Evolutionary conservation across 768 basidiomycete species (phyloP).

Genomic region (Tricholoma sp.): DNA sequence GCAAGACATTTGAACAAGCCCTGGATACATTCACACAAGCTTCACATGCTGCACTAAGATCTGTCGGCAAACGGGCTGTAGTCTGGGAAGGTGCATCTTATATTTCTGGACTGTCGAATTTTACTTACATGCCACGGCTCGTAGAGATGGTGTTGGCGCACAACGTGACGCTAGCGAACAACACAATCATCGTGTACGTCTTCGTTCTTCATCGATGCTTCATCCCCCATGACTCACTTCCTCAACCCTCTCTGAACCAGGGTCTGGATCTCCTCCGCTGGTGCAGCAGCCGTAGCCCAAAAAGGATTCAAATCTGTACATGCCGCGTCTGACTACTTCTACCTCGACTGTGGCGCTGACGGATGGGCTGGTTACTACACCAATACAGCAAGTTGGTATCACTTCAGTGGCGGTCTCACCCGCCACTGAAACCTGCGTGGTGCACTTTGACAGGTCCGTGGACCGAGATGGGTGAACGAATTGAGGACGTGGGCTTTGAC

Average conservation of each 20-base stretch:
- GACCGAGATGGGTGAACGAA: conserved; percentile 78
- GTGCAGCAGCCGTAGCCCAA: conserved; percentile 54
- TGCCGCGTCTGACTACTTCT: conserved; percentile 72
- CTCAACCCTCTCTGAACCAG: conserved; percentile 22
- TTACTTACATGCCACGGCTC: conserved; percentile 18
- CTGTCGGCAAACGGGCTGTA: conserved; percentile 65
- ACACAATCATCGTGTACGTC: conserved; percentile 54
- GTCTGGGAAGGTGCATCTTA: conserved; percentile 67
- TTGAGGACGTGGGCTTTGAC: conserved; percentile 89
- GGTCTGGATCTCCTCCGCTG: conserved; percentile 67
- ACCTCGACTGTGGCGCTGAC: conserved; percentile 75
- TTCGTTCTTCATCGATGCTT: too few relatives aligned
- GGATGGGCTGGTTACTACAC: conserved; percentile 56
- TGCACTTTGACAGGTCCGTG: conserved; percentile 69
- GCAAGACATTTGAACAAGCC: conserved; percentile 58
- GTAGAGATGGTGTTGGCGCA: conserved; percentile 65
- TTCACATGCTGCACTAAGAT: conserved; percentile 52
- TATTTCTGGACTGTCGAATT: background rate
- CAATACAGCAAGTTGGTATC: conserved; percentile 64
- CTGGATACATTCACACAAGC: conserved; percentile 56
- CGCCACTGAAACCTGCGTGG: conserved; percentile 67
- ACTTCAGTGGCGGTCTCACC: conserved; percentile 67
- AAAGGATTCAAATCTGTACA: conserved; percentile 64
- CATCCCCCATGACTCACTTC: background rate
- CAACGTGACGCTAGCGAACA: conserved; percentile 40